These are phyloP conservation scores for Colletotrichum phormii DNA, from an alignment of 2,329 filamentous ascomycete genomes.

Conservation along the genomic window DNA sequence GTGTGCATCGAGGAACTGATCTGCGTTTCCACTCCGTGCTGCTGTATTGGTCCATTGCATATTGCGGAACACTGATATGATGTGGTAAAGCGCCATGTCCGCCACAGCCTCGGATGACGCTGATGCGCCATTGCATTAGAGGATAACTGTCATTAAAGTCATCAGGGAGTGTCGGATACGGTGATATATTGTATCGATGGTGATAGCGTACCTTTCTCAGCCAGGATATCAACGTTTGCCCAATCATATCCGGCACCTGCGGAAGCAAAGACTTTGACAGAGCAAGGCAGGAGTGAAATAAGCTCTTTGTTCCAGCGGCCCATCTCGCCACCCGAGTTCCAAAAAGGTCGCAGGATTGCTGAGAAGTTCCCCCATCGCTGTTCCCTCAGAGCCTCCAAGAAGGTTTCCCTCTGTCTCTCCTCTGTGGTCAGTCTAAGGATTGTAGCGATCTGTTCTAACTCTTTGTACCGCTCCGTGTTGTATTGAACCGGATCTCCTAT, in stretches of 20 bases:
- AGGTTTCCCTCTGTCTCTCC: background rate
- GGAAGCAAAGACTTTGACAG: background rate
- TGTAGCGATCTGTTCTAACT: background rate
- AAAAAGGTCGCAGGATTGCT: background rate
- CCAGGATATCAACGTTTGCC: background rate
- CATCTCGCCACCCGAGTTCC: background rate
- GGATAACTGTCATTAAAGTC: background rate
- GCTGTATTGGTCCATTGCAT: conserved; percentile 66
- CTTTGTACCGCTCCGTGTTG: background rate
- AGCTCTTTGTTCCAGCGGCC: background rate
- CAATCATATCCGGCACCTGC: background rate
- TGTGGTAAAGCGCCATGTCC: conserved; percentile 69
- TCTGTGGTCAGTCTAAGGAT: background rate
- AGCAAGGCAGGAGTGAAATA: background rate
- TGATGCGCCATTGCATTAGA: conserved; percentile 40
- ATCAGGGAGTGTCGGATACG: background rate
- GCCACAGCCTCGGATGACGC: conserved; percentile 72
- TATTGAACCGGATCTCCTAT: background rate
- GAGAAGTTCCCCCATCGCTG: background rate
- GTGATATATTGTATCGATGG: background rate
- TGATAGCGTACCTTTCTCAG: background rate
- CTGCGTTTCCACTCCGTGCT: conserved; percentile 56
- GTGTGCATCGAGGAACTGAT: conserved; percentile 13
- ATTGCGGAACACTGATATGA: conserved; percentile 68
- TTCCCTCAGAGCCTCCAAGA: background rate